Percentiles rank a stretch among this genome's conserved stretches.
Conservation (phyloP, 176 grass and related monocot genomes). For the Musa beccarii region DNA sequence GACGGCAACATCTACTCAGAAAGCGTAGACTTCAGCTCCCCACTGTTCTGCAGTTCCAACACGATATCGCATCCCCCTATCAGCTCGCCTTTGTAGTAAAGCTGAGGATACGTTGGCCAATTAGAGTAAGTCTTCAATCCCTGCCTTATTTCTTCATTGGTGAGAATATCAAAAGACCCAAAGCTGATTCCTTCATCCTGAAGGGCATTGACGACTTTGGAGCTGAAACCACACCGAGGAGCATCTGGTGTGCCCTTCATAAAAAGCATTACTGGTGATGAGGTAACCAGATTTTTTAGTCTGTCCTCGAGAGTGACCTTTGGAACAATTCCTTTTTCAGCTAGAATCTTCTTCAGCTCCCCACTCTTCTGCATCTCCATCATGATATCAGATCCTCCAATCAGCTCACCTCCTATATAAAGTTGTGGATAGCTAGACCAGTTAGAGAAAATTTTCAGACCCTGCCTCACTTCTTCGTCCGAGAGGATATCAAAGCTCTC, state of each 20-base stretch:
- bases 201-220: slow-evolving; percentile 82
- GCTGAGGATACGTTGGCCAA: slow-evolving; percentile 92
- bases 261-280: slow-evolving; percentile 70
- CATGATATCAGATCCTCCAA: slow-evolving; percentile 84
- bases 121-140: slow-evolving; percentile 83
- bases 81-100: slow-evolving; percentile 93
- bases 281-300: slow-evolving; percentile 44
- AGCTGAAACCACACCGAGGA: slow-evolving; percentile 77
- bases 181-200: slow-evolving; percentile 57
- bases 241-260: slow-evolving; percentile 88
- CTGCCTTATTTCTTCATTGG: slow-evolving; percentile 73
- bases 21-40: slow-evolving; percentile 65
- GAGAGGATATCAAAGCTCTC: slow-evolving; percentile 24
- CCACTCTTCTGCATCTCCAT: slow-evolving; percentile 97
- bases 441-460: slow-evolving; percentile 47
- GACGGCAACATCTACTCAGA: slow-evolving; percentile 26
- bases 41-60: slow-evolving; percentile 60
- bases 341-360: slow-evolving; percentile 67
- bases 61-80: slow-evolving; percentile 91
- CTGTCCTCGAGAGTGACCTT: slow-evolving; percentile 46
- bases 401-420: slow-evolving; percentile 80
- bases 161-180: slow-evolving; percentile 78
- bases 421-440: slow-evolving; percentile 98
- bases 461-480: slow-evolving; percentile 19
- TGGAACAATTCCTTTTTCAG: slow-evolving; percentile 46